Conservation (phyloP, 2,329 filamentous ascomycete species). For the Paecilomyces variotii region DNA sequence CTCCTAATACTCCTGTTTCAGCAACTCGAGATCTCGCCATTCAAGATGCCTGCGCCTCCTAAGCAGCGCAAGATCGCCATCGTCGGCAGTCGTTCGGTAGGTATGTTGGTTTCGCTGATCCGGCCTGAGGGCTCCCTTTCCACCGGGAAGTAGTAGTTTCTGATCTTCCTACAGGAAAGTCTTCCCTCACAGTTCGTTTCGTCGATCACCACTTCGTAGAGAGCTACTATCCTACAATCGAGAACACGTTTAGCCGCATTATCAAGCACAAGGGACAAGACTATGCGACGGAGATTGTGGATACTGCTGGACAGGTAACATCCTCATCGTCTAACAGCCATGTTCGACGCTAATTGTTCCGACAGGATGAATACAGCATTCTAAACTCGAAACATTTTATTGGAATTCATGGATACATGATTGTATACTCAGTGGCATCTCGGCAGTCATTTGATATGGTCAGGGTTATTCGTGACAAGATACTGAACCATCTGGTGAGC, state of each 20-base stretch:
- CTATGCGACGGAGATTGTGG: constrained; percentile 92
- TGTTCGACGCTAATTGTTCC: constrained; percentile 10
- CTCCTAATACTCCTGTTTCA: constrained; percentile 3
- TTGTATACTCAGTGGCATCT: constrained; percentile 95
- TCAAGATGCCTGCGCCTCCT: constrained; percentile 57
- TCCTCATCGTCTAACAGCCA: constrained; percentile 1
- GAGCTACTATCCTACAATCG: constrained; percentile 97
- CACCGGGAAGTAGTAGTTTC: constrained; percentile 58
- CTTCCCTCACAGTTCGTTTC: constrained; percentile 91
- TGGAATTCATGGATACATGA: constrained; percentile 96
- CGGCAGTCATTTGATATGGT: constrained; percentile 97
- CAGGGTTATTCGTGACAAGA: constrained; percentile 91
- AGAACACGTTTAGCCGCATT: constrained; percentile 96
- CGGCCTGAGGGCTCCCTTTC: constrained; percentile 81
- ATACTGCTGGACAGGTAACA: constrained; percentile 85
- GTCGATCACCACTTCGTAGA: constrained; percentile 98
- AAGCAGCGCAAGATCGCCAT: constrained; percentile 95
- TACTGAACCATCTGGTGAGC: constrained; percentile 83
- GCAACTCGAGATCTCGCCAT: constrained; percentile 1
- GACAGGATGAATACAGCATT: constrained; percentile 93
- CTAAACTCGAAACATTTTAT: constrained; percentile 98
- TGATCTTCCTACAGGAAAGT: constrained; percentile 63
- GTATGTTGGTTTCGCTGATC: constrained; percentile 39
- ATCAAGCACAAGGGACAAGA: constrained; percentile 91
- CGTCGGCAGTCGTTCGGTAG: constrained; percentile 87